Conservation (phyloP, 2,329 filamentous ascomycete genomes). For the Colletotrichum magnum region DNA sequence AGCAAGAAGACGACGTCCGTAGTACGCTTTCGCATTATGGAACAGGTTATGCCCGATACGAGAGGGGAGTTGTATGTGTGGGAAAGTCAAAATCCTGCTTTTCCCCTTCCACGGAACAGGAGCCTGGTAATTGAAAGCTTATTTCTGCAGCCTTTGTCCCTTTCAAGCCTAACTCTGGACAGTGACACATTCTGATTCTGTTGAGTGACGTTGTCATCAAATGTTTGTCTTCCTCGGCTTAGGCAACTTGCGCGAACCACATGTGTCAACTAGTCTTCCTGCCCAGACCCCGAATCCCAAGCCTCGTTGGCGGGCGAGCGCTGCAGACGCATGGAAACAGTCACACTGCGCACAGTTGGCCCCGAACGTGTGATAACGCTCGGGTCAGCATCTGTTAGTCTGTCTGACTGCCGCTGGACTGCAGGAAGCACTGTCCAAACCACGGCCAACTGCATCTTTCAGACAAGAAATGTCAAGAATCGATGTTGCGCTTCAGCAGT, state of each 20-base stretch:
- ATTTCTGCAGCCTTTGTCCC: no score
- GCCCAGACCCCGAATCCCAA: no score
- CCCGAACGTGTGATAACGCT: background rate
- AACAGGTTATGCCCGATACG: background rate
- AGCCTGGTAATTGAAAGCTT: no score
- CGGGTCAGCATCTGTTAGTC: background rate
- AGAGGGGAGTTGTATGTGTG: background rate
- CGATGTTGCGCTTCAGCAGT: no score
- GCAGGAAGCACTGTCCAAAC: background rate
- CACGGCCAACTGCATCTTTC: background rate
- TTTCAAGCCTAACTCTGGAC: no score
- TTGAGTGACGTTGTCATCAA: no score
- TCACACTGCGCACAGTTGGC: background rate
- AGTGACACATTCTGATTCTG: no score
- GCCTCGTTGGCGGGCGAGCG: no score
- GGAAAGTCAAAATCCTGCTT: background rate
- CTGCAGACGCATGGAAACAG: background rate
- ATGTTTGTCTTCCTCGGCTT: no score
- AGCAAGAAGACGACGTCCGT: background rate
- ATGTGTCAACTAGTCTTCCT: no score
- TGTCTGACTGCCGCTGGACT: background rate
- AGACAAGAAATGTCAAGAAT: background rate
- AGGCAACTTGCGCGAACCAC: no score
- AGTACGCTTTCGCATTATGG: background rate
- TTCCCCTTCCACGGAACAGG: background rate